A percentile compares a stretch with the other conserved stretches of the same genome.
These are phyloP conservation scores for Lachnellula hyalina DNA, from an alignment of 2,329 filamentous ascomycete species.

Conservation along the genomic window DNA sequence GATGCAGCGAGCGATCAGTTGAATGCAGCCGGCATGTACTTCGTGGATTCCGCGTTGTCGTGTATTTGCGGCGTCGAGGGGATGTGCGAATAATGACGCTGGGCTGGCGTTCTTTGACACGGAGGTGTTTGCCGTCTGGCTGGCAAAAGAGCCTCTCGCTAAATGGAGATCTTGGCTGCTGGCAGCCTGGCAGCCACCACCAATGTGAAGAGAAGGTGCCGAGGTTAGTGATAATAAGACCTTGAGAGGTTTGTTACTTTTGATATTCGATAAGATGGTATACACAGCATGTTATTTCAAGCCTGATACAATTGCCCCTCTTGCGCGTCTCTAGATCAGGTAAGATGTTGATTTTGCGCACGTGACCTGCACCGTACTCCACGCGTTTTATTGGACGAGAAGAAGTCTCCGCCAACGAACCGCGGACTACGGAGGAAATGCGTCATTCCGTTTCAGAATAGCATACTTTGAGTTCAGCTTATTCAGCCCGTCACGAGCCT, in stretches of 20 bases:
- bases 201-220: background rate
- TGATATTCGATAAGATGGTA: too few relatives aligned
- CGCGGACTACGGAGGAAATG: background rate
- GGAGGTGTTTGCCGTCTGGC: conserved; percentile 1
- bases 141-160: background rate
- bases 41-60: background rate
- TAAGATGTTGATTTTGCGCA: background rate
- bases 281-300: too few relatives aligned
- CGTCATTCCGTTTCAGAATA: conserved; percentile 5
- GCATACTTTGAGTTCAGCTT: conserved; percentile 1
- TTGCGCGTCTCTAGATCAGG: background rate
- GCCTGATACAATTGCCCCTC: background rate
- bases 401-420: background rate
- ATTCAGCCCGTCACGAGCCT: background rate
- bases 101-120: conserved; percentile 1
- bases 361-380: background rate
- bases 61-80: background rate
- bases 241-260: too few relatives aligned
- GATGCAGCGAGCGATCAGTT: conserved; percentile 4
- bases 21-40: conserved; percentile 7
- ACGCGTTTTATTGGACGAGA: background rate
- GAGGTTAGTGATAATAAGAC: background rate
- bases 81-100: conserved; percentile 1
- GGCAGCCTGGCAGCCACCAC: background rate
- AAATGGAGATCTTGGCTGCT: background rate